Conservation (phyloP, 73 alveolate species). For the Uronychia binucleata region DNA sequence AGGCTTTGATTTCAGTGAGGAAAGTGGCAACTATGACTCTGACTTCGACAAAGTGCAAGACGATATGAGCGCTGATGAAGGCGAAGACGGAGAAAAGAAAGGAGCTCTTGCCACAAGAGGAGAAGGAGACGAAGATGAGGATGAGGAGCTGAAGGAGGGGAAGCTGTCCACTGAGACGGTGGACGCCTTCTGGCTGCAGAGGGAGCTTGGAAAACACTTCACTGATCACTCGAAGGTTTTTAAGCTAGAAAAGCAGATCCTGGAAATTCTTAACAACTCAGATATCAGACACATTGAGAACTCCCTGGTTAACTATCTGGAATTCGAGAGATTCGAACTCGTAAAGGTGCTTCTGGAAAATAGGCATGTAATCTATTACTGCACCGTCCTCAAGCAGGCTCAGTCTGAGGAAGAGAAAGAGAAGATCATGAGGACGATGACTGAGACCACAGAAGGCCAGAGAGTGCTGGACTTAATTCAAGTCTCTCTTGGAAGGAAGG, state of each 20-base stretch:
- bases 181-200: slow-evolving; percentile 74
- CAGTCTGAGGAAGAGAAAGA: slow-evolving; percentile 58
- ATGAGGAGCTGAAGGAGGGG: slow-evolving; percentile 32
- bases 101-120: slow-evolving; percentile 7
- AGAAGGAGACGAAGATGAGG: slow-evolving; percentile 30
- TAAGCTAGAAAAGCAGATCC: slow-evolving; percentile 53
- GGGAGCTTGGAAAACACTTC: slow-evolving; percentile 29
- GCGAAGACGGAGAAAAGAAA: not conserved
- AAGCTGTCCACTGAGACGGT: slow-evolving; percentile 6
- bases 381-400: slow-evolving; percentile 49
- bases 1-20: slow-evolving; percentile 61
- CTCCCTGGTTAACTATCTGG: slow-evolving; percentile 44
- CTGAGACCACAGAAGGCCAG: slow-evolving; percentile 59
- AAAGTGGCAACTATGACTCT: slow-evolving; percentile 52
- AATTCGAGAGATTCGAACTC: slow-evolving; percentile 49
- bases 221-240: slow-evolving; percentile 14
- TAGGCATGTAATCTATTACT: slow-evolving; percentile 60
- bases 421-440: slow-evolving; percentile 37
- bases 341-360: slow-evolving; percentile 42
- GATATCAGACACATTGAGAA: slow-evolving; percentile 69
- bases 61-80: slow-evolving; percentile 35
- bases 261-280: slow-evolving; percentile 36
- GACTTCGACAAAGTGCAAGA: slow-evolving; percentile 33
- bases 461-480: slow-evolving; percentile 8
- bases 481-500: slow-evolving; percentile 4